Evolutionary conservation across 176 grass and related monocot genomes (phyloP).

Genomic region (Miscanthus lutarioriparius): DNA sequence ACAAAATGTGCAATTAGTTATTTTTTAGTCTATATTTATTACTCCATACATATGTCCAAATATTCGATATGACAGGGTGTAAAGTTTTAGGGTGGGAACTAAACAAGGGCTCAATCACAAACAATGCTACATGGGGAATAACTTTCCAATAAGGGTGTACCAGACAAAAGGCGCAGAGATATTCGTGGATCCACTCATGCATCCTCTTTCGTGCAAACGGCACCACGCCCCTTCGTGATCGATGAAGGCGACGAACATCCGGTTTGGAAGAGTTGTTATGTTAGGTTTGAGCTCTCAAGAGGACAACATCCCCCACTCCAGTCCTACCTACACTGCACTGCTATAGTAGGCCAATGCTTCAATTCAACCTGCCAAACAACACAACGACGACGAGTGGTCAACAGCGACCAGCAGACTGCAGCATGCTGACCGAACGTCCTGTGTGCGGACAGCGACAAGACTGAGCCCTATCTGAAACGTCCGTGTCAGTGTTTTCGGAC

Average conservation of each 20-base stretch:
- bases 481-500: too few species aligned
- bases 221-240: background rate
- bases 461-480: background rate
- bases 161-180: conserved; percentile 34
- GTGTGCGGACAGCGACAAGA: background rate
- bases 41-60: too few species aligned
- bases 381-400: background rate
- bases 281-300: background rate
- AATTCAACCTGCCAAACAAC: background rate
- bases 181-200: conserved; percentile 28
- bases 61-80: too few species aligned
- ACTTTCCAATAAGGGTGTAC: conserved; percentile 29
- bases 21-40: too few species aligned
- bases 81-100: too few species aligned
- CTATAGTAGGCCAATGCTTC: background rate
- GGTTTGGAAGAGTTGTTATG: background rate
- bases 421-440: background rate
- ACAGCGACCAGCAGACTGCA: background rate
- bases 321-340: background rate
- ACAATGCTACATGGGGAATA: conserved; percentile 12
- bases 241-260: background rate
- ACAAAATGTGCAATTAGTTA: too few species aligned
- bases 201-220: conserved; percentile 25
- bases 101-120: too few species aligned
- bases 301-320: background rate